Evolutionary conservation across 2,329 filamentous ascomycete species (phyloP).

Genomic region (Mycogone perniciosa): DNA sequence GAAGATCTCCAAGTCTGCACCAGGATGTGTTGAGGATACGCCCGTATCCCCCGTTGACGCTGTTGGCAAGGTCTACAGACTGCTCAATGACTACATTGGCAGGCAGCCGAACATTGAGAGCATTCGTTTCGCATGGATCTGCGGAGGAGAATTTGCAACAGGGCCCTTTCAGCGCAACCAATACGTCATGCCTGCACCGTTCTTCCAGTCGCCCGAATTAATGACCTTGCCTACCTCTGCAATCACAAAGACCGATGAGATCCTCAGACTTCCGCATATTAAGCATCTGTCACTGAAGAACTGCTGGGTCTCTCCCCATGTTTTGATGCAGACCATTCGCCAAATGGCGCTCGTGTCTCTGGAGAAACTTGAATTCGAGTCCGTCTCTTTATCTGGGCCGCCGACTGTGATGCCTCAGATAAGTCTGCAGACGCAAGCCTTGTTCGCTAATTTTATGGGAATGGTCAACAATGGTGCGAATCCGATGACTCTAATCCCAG

Average conservation of each 20-base stretch:
- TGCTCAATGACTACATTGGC: conserved; percentile 47
- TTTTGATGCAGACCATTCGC: conserved; percentile 46
- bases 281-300: conserved; percentile 58
- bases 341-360: conserved; percentile 42
- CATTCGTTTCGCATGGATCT: conserved; percentile 60
- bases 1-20: conserved; percentile 45
- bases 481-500: not conserved
- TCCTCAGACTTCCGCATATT: conserved; percentile 51
- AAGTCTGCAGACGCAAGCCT: not conserved
- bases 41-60: conserved; percentile 46
- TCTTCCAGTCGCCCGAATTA: conserved; percentile 30
- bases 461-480: not conserved
- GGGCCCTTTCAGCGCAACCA: conserved; percentile 56
- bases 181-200: conserved; percentile 56
- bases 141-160: conserved; percentile 60
- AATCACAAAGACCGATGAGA: conserved; percentile 25
- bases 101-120: conserved; percentile 44
- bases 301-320: conserved; percentile 59
- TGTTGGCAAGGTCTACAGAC: conserved; percentile 42
- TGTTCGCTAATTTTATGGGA: too few relatives aligned
- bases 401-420: conserved; percentile 23
- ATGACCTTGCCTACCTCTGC: conserved; percentile 28
- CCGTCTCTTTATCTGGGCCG: conserved; percentile 55
- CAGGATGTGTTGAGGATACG: conserved; percentile 43
- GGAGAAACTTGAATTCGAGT: conserved; percentile 52